These are phyloP conservation scores for Xylaria grammica DNA, from an alignment of 495 filamentous ascomycete species.

Conservation along the genomic window DNA sequence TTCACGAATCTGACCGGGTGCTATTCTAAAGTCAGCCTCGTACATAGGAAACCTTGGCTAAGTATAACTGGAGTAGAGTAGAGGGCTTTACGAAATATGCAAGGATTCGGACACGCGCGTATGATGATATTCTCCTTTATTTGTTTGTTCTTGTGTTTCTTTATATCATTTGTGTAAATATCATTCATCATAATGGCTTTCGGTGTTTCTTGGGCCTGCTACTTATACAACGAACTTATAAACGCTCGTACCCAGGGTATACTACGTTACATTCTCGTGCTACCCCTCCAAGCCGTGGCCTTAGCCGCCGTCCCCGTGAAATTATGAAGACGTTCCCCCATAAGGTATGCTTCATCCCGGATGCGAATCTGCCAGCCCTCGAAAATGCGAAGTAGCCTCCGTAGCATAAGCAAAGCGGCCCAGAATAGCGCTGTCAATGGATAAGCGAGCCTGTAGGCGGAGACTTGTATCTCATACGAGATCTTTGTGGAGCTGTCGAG, in stretches of 20 bases:
- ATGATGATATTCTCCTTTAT: neutral
- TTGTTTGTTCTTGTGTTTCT: conserved; percentile 3
- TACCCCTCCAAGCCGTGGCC: conserved; percentile 38
- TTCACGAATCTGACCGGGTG: too few species aligned
- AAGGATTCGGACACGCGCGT: too few species aligned
- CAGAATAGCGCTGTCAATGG: conserved; percentile 61
- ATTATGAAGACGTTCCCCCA: conserved; percentile 92
- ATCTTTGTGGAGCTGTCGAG: conserved; percentile 38
- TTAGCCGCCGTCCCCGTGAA: conserved; percentile 52
- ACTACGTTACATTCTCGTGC: conserved; percentile 28
- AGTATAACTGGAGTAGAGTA: too few species aligned
- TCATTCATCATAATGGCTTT: conserved; percentile 1
- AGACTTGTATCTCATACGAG: conserved; percentile 50
- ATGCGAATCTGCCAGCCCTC: conserved; percentile 82
- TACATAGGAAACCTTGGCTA: too few species aligned
- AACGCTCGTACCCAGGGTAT: neutral
- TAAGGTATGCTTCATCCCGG: conserved; percentile 92
- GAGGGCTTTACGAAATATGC: too few species aligned
- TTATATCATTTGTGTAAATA: too few species aligned
- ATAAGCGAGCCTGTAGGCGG: conserved; percentile 76
- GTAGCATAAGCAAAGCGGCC: conserved; percentile 35
- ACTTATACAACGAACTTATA: too few species aligned
- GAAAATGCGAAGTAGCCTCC: conserved; percentile 65
- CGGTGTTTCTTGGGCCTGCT: too few species aligned
- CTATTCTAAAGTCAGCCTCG: too few species aligned